Evolutionary conservation across 2,329 filamentous ascomycete species (phyloP), one percentile per base, ranked within the genome.

Genomic region (Aspergillus ruber): DNA sequence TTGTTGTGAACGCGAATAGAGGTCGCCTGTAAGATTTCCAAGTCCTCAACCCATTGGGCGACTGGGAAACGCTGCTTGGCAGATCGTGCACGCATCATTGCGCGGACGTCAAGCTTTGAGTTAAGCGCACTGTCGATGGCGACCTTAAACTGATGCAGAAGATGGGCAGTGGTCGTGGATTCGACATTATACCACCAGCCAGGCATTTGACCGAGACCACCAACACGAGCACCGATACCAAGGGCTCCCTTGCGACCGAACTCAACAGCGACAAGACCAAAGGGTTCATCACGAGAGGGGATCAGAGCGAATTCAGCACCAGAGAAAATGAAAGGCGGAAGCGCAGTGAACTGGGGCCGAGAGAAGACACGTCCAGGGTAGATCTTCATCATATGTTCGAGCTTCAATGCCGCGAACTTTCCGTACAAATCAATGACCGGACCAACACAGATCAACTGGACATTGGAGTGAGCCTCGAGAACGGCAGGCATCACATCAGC

Each of bases 141-240:
- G 53, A 75, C 72, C 61, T 80, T 82, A 70, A 85, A 85, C 59
- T 85, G 83, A 41, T 79, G 76, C 46, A 85, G 70, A 39, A 84
- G 66, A 67, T 85, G 82, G 39, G 75, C 75, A 0, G 81, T 82
- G 1, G 79, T 79, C 5, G 76, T 81, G 0, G 80, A 83, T 61
- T 85, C 83, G 47, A 85, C 78, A 0, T 82, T 84, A 62, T 80
- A 85, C 82, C 82, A 85, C 78, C 82, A 85, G 20, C 83, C 83
- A 17, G 83, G 83, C 82, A 85, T 85, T 59, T 83, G 79, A n/a
- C 82, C 81, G 18, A 85, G 72, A 46, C 82, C 83, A 54, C 82
- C 82, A 33, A 85, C 83, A 46, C 81, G 74, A 33, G 82, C 80
- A 41, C 82, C 83, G 47, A 85, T 80, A 55, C 82, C 82, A 39